phyloP scores from a whole-genome alignment of 352 stramenopile genomes.

The Thalassiosira hispida region DNA sequence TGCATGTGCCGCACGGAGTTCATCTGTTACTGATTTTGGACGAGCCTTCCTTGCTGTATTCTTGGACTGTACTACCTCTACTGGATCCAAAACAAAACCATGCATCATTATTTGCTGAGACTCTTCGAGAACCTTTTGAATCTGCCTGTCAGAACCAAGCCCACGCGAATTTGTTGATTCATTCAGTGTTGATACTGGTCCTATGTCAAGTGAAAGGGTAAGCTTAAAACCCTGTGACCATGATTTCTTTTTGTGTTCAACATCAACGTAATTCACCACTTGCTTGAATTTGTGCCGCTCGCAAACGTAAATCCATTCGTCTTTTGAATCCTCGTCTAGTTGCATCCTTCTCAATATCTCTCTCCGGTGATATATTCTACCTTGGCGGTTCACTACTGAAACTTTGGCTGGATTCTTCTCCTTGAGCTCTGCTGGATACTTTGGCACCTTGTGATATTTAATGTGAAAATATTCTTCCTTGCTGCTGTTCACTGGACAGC shows the following conservation, averaged over 20 bases:
- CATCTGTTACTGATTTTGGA: not conserved
- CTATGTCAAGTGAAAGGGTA: constrained; percentile 2
- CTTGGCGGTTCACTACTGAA: constrained; percentile 5
- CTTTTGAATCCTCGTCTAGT: not conserved
- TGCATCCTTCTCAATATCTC: constrained; percentile 14
- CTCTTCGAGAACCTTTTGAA: not conserved
- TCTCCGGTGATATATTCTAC: not conserved
- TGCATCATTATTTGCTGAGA: constrained; percentile 6
- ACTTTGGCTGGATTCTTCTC: not conserved
- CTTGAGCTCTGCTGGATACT: not conserved
- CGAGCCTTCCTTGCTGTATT: not conserved
- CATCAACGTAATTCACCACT: not conserved
- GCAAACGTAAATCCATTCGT: constrained; percentile 9
- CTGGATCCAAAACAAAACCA: not conserved
- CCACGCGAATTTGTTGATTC: not conserved
- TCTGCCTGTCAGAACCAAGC: constrained; percentile 5
- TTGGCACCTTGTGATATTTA: constrained; percentile 8
- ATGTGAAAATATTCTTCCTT: constrained; percentile 6
- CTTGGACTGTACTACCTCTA: not conserved
- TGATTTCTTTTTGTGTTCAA: constrained; percentile 1
- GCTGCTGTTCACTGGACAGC: constrained; percentile 5
- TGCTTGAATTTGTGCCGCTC: constrained; percentile 13
- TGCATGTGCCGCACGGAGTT: not conserved
- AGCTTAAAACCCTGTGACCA: constrained; percentile 18
- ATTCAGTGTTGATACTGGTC: constrained; percentile 4